Conservation (phyloP, 2,329 filamentous ascomycete genomes). For the Aspergillus intermedius region DNA sequence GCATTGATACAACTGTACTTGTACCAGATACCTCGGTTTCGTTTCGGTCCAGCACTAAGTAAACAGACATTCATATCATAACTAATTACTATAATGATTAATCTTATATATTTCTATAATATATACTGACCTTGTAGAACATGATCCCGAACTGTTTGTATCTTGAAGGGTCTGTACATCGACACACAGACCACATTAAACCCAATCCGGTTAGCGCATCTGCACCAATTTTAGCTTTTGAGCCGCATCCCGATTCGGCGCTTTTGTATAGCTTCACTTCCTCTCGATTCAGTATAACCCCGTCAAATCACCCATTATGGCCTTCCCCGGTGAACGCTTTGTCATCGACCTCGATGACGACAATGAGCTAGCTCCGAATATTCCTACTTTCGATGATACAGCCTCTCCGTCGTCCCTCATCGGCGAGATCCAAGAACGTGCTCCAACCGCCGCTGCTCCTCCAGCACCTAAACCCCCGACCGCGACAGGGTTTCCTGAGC, state of each 20-base stretch:
- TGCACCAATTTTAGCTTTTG: constrained; percentile 31
- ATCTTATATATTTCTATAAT: background rate
- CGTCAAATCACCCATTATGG: constrained; percentile 30
- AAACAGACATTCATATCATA: no score
- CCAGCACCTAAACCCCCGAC: constrained; percentile 54
- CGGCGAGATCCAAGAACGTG: constrained; percentile 73
- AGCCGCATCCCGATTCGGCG: constrained; percentile 30
- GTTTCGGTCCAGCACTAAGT: no score
- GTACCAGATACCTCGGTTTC: no score
- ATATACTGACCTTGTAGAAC: background rate
- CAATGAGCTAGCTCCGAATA: constrained; percentile 36
- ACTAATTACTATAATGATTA: background rate
- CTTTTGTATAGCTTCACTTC: constrained; percentile 8
- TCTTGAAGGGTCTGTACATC: constrained; percentile 12
- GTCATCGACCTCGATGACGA: constrained; percentile 54
- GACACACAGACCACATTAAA: constrained; percentile 16
- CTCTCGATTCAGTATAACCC: constrained; percentile 1
- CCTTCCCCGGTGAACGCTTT: constrained; percentile 55
- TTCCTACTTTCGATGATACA: constrained; percentile 12
- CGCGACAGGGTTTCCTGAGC: constrained; percentile 79
- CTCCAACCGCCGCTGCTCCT: constrained; percentile 41
- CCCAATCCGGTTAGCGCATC: constrained; percentile 12
- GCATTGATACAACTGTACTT: no score
- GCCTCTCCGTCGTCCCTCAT: constrained; percentile 43
- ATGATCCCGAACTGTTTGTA: constrained; percentile 1